These are phyloP conservation scores for Oxytropis ochrocephala DNA, from an alignment of 306 rosid species.

Conservation along the genomic window DNA sequence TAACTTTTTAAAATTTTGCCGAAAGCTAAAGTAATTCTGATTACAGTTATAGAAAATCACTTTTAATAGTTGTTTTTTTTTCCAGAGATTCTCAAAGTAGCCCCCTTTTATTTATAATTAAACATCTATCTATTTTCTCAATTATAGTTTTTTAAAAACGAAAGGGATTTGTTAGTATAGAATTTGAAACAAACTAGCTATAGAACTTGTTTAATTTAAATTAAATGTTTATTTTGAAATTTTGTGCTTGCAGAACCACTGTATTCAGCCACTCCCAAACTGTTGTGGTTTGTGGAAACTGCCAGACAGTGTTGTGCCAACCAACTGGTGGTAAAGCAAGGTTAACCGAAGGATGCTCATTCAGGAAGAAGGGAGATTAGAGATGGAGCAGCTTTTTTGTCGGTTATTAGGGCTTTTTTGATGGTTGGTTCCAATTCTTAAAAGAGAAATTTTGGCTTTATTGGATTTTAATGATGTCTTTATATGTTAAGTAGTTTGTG, in stretches of 20 bases:
- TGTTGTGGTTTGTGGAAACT: conserved; percentile 27
- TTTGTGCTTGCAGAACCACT: conserved; percentile 25
- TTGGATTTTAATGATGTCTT: conserved; percentile 6
- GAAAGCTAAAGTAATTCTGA: too few relatives aligned
- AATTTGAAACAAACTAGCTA: not conserved
- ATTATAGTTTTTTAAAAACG: too few relatives aligned
- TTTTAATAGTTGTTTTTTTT: too few relatives aligned
- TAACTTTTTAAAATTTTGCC: too few relatives aligned
- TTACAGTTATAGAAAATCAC: too few relatives aligned
- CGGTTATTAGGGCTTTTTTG: not conserved
- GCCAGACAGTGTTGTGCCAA: conserved; percentile 34
- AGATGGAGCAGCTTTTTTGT: not conserved
- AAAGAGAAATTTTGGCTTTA: conserved; percentile 13
- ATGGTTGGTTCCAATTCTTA: not conserved
- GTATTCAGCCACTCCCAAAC: conserved; percentile 40
- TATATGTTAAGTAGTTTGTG: conserved; percentile 4
- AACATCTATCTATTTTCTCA: too few relatives aligned
- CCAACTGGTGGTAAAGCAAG: conserved; percentile 32
- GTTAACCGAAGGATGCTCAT: conserved; percentile 28
- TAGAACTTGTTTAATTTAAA: not conserved
- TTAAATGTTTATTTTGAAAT: not conserved
- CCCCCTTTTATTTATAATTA: too few relatives aligned
- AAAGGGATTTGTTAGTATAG: not conserved
- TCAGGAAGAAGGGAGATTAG: conserved; percentile 38
- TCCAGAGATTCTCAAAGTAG: too few relatives aligned